Evolutionary conservation across 2,329 filamentous ascomycete species (phyloP), one percentile per base, ranked within the genome.

Genomic region (Huntiella omanensis): DNA sequence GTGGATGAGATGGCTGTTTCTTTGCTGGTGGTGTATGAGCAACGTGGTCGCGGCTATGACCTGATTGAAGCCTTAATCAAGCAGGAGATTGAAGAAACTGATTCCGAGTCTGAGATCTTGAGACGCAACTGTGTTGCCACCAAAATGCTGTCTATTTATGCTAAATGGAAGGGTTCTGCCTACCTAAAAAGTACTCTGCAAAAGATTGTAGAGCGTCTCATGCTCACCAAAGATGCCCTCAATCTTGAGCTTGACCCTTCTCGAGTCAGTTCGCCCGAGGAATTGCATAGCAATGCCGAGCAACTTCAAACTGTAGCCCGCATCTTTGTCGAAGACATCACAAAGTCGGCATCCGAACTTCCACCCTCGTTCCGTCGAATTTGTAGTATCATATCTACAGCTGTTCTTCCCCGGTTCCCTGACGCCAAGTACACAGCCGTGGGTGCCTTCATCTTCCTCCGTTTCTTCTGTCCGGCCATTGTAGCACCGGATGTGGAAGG

Each of bases 351-450:
- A 4, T 58, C 66, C 7, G 72, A 65, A 53, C 78, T 80, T 35
- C 78, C 78, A 1, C 56, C 69, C 4, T 70, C 74, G 5, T 81
- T 82, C 56, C 67, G 75, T 48, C 77, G 69, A 54, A 80, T 82
- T 36, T 82, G 77, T 58, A 73, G 66, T 54, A 80, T 80, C 64
- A 81, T 81, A 52, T 75, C 73, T 10, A 63, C 69, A 12, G 69
- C 74, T n/a, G 77, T 81, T 1, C 68, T 75, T 55, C 66, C 66
- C 22, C 68, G 72, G 32, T 82, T 81, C 53, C 74, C 72, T 0
- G 77, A 81, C 49, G 76, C 77, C 4, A 82, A 80, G 58, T 82
- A 80, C 55, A 82, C 77, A 0, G 77, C 77, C 3, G 77, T 82
- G 11, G 77, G 77, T 1, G 76, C 77, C 0, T 82, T 82, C 54